Evolutionary conservation across 2,329 filamentous ascomycete genomes (phyloP).

Genomic region (Epichloe coenophiala): DNA sequence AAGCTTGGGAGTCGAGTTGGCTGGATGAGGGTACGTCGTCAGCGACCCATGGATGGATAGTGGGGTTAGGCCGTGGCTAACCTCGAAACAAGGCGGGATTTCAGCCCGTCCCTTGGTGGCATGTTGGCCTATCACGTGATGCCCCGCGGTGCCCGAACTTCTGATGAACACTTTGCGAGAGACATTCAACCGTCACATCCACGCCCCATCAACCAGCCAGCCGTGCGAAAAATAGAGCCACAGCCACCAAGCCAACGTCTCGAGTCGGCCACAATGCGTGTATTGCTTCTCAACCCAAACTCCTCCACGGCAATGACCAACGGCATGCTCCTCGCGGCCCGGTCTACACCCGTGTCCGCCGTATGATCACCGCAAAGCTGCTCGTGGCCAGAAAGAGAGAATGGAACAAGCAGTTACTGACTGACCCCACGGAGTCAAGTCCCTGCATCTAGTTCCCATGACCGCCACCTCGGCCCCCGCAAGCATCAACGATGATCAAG

Average conservation of each 20-base stretch:
- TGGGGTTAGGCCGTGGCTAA: constrained; percentile 14
- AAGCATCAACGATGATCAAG: constrained; percentile 66
- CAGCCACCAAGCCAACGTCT: neutral
- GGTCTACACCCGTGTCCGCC: constrained; percentile 15
- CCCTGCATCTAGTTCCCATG: constrained; percentile 41
- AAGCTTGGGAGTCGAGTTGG: neutral
- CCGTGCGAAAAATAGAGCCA: too few relatives aligned
- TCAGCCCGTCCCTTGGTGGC: neutral
- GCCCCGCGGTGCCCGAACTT: constrained; percentile 16
- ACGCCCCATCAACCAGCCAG: too few relatives aligned
- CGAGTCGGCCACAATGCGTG: constrained; percentile 13
- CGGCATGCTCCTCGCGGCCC: constrained; percentile 31
- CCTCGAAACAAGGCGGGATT: neutral
- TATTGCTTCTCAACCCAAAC: constrained; percentile 71
- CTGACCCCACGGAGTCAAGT: constrained; percentile 29
- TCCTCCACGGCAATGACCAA: constrained; percentile 61
- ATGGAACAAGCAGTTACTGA: neutral
- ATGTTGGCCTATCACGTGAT: constrained; percentile 22
- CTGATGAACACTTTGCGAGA: too few relatives aligned
- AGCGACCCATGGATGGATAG: constrained; percentile 3
- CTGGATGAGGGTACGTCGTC: constrained; percentile 5
- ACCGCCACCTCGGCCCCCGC: constrained; percentile 53
- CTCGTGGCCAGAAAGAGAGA: neutral
- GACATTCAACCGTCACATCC: too few relatives aligned
- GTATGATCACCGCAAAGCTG: constrained; percentile 3